Conservation (phyloP, 75 land plant genomes). For the Azolla pinnata region DNA sequence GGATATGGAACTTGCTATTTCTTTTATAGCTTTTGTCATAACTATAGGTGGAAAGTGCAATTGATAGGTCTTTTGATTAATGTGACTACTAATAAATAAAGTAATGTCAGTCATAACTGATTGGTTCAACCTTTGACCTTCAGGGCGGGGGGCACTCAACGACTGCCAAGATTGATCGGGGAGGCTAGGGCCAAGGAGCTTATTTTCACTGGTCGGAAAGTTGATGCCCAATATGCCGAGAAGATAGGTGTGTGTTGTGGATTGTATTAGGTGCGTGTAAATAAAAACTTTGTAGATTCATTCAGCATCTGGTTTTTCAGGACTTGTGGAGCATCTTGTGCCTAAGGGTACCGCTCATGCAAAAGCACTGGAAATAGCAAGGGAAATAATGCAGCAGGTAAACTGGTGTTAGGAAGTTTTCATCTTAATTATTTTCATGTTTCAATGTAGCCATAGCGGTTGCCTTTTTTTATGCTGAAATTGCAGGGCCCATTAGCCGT, state of each 20-base stretch:
- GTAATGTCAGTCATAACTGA: too few species aligned
- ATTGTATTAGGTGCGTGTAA: too few species aligned
- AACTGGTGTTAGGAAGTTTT: not conserved
- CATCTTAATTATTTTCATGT: not conserved
- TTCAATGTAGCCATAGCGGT: not conserved
- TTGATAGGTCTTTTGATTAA: too few species aligned
- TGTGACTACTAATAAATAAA: too few species aligned
- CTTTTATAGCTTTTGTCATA: too few species aligned
- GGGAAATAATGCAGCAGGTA: conserved; percentile 76
- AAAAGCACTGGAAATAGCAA: conserved; percentile 83
- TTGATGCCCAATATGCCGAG: conserved; percentile 61
- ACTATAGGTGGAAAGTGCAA: too few species aligned
- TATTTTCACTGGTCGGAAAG: conserved; percentile 72
- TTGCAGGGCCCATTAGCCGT: conserved; percentile 89
- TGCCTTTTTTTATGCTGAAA: too few species aligned
- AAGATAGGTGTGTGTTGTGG: conserved; percentile 41
- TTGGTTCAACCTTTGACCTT: too few species aligned
- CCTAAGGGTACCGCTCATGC: conserved; percentile 64
- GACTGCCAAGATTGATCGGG: conserved; percentile 88
- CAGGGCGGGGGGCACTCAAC: conserved; percentile 95
- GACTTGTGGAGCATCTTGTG: conserved; percentile 76
- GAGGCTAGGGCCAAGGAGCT: conserved; percentile 83
- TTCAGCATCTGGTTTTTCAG: too few species aligned
- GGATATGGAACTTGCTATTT: too few species aligned
- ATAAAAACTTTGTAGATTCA: too few species aligned